Evolutionary conservation across 2,329 filamentous ascomycete genomes (phyloP), one percentile per base, ranked within the genome.

Genomic region (Talaromyces sp.): DNA sequence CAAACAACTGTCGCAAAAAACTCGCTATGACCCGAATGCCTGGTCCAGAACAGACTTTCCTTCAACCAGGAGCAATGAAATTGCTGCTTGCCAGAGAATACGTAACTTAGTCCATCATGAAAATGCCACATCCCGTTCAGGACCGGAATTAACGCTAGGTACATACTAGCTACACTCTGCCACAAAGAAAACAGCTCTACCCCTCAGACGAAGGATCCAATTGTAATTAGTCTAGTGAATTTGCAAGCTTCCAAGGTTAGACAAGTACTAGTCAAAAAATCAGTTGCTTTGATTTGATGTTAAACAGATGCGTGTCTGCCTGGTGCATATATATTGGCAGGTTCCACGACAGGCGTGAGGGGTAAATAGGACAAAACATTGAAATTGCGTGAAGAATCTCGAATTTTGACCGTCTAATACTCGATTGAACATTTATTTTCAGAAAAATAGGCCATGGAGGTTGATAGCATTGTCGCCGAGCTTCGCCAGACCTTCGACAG

Each of bases 401-500:
- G 3, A 6, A 27, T 2, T 41, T 48, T 48, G 19, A 24, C n/a
- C 14, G 16, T 33, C 11, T 1, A 52, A 33, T n/a, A 52, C 24
- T 8, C 7, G 31, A 33, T 33, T n/a, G 27, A 52, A 33, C 7
- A 3, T n/a, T 11, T n/a, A n/a, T 8, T 8, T n/a, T 3, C 27
- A 5, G 27, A 31, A 52, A 54, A 2, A 9, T 45, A n/a, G 27
- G 27, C 27, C 16, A 63, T 63, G 61, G 50, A 41, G 22, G 48
- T 58, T 13, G 61, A 58, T 33, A 57, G 22, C 27, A 43, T 63
- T 39, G 61, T 63, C 52, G 8, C 61, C 9, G 39, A 57, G 61
- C 61, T 63, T 41, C 61, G 61, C 13, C 39, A 35, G 6, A 45
- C 61, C 1, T 63, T 57, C 13, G 61, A 63, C 19, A 35, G 50